Evolutionary conservation across 2,329 filamentous ascomycete species (phyloP), one percentile per base, ranked within the genome.

Genomic region (Meredithiella fracta): DNA sequence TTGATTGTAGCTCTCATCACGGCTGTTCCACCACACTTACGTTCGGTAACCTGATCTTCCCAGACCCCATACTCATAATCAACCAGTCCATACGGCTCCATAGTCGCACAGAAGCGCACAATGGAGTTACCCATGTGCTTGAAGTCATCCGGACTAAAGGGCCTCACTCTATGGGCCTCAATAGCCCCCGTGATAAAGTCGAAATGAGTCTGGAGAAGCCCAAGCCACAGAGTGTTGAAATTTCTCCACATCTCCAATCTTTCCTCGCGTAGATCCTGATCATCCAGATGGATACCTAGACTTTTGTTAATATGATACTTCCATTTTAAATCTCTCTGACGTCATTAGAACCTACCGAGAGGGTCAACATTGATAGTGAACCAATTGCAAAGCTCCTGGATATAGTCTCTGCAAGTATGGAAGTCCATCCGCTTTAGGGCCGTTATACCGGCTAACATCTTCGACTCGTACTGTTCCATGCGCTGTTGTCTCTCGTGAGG

Each of bases 41-140:
- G 77, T 58, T 79, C 78, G 62, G 92, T 79, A 62, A 97, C 96
- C 65, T 86, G 82, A 65, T 97, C 90, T 69, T 97, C 92, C 79
- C 88, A 94, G 25, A 97, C 86, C 7, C 92, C 92, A 71, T 95
- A 94, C 64, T 97, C 85, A 67, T 97, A 98, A 70, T 98, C 92
- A 9, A 98, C 88, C 51, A 98, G 72, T n/a, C 92, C 92, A 65
- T 94, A 83, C 62, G 85, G 83, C 68, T 97, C 91, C 60, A 97
- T 78, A 53, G 79, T 79, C 66, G 97, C 89, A 66, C 90, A 94
- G 53, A 95, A 73, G 53, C 82, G 78, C 56, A 94, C 77, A 29
- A 98, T 69, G 63, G 94, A 85, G 55, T 84, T 83, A 11, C 86
- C 88, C n/a, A 44, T 42, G 11, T 44, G 25, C 40, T 17, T 44